Percentiles rank a stretch among this genome's conserved stretches.
Evolutionary conservation across 106 monocot genomes (phyloP).

Genomic region (Dendrobium officinale): DNA sequence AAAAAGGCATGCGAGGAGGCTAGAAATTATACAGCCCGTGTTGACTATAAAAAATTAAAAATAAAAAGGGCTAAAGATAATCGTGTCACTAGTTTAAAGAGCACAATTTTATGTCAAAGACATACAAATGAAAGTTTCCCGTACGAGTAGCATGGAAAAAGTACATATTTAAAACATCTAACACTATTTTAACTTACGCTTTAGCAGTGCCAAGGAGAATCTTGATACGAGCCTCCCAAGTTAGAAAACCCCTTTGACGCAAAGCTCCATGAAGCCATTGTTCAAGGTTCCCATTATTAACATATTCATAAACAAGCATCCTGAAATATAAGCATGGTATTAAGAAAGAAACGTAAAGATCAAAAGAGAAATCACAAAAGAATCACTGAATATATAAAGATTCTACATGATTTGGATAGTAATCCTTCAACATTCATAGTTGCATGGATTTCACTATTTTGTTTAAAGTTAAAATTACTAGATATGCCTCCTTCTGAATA

Average conservation of each 20-base stretch:
- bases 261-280: slow-evolving; percentile 84
- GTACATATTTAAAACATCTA: neutral
- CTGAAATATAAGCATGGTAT: slow-evolving; percentile 18
- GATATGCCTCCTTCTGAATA: neutral
- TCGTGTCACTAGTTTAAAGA: neutral
- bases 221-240: slow-evolving; percentile 72
- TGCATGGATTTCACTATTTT: too few relatives aligned
- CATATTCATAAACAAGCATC: slow-evolving; percentile 83
- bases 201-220: slow-evolving; percentile 62
- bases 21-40: neutral
- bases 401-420: neutral
- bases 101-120: slow-evolving; percentile 1
- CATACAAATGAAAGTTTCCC: neutral
- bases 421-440: neutral
- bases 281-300: slow-evolving; percentile 78
- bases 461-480: too few relatives aligned
- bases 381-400: neutral
- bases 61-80: neutral
- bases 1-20: neutral
- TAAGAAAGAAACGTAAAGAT: neutral
- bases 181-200: slow-evolving; percentile 49
- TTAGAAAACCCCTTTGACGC: slow-evolving; percentile 38
- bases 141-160: neutral
- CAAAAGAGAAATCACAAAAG: neutral
- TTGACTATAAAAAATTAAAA: neutral